Percentiles rank a stretch among this genome's conserved stretches.
phyloP scores from a whole-genome alignment of 257 asterid species.

The Avicennia marina region DNA sequence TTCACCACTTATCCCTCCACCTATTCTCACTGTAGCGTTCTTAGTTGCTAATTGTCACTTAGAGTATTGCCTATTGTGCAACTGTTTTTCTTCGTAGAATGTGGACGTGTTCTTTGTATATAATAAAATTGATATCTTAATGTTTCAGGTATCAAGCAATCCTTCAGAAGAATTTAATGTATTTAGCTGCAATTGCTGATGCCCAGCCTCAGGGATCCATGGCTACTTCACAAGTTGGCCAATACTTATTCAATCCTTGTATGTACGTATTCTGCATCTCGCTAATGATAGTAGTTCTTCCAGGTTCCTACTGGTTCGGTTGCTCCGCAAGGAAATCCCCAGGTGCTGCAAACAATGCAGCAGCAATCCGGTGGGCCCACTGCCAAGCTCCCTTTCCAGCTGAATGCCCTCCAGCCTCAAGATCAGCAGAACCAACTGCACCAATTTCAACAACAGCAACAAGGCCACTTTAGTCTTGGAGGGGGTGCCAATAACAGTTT shows the following conservation, averaged over 20 bases:
- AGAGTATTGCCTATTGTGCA: background rate
- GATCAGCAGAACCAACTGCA: conserved; percentile 68
- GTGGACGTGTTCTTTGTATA: too few relatives aligned
- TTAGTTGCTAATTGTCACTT: background rate
- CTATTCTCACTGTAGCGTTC: background rate
- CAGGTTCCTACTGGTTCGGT: too few relatives aligned
- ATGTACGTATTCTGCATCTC: too few relatives aligned
- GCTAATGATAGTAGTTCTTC: too few relatives aligned
- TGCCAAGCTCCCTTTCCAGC: conserved; percentile 79
- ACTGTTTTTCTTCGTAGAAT: background rate
- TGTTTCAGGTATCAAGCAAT: background rate
- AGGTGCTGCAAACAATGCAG: background rate
- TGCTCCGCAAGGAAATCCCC: background rate
- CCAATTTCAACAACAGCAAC: conserved; percentile 72
- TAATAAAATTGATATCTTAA: background rate
- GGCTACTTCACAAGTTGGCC: background rate
- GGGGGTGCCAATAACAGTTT: conserved; percentile 46
- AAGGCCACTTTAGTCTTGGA: conserved; percentile 45
- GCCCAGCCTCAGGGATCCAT: background rate
- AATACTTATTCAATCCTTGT: too few relatives aligned
- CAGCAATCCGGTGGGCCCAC: conserved; percentile 12
- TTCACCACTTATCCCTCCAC: background rate
- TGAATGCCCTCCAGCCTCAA: conserved; percentile 58
- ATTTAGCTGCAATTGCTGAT: background rate
- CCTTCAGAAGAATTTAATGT: background rate